Evolutionary conservation across 139 green algal genomes (phyloP), one percentile per base, ranked within the genome.

Genomic region (Dunaliella primolecta): DNA sequence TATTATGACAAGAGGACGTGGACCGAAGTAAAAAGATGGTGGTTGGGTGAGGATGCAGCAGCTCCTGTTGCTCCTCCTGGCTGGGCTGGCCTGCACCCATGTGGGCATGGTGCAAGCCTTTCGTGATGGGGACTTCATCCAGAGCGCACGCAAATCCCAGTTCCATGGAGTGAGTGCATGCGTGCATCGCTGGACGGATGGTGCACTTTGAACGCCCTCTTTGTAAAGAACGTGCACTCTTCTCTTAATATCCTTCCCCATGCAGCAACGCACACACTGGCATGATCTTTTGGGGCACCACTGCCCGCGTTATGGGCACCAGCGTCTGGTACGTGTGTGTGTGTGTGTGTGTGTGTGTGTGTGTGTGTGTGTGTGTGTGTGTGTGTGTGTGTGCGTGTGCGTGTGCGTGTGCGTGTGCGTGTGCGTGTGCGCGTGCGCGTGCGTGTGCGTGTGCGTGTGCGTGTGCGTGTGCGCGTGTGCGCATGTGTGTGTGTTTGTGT

Each of bases 201-300:
- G 36, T 78, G 72, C 11, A 11, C n/a, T 36, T 23, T 38, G n/a
- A 38, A 30, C 77, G 15, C 29, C 29, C 29, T 83, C 38, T 75
- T 37, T 38, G 29, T 2, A 38, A 38, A 24, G 56, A 57, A 34
- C 76, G 20, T 74, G 33, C 30, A 27, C 38, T 46, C 1, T 55
- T 23, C 15, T 57, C 24, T 77, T 25, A 1, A 15, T 64, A 55
- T 30, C 2, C 77, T 75, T 38, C 46, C 46, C 0, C 31, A 11
- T 25, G 71, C 83, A 90, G 83, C 37, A 78, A 30, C 83, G 86
- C 1, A 92, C 88, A 34, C 81, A 90, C 75, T 91, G 88, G 88
- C 88, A 91, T 36, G 88, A 91, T 37, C 37, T 91, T 27, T 46
- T 89, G 2, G 88, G 88, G 0, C 85, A 87, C 23, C 83, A 89